Base-by-base conservation (phyloP, 768 basidiomycete species). In the Rhizopogon vinicolor region DNA sequence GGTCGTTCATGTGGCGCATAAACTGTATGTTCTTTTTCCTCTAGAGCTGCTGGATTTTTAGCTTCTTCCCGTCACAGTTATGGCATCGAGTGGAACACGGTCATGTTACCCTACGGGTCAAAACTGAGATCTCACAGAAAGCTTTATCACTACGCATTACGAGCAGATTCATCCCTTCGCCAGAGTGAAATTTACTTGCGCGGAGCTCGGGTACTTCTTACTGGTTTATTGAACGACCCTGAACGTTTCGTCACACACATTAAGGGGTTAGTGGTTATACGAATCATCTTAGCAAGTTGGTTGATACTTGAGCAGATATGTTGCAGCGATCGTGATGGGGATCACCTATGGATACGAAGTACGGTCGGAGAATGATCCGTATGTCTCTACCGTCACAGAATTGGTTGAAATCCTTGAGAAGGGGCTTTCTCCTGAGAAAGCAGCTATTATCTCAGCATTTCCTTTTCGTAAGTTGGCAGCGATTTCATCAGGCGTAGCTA, bases 41-140 rank as follows among this genome's bases (percentile, higher is more conserved):
- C 31, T 7, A 0, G 10, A 46, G 29, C 28, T 52, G 22, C n/a
- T 46, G 12, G 7, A 46, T 31, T 16, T 44, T 18, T 33, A 33
- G 12, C 45, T 48, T 12, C 13, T 48, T 12, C 14, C 41, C 54
- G 22, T 33, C 42, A 9, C 39, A 68, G 67, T 7, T 63, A 66
- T 44, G 61, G 65, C 19, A 19, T 65, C 48, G 60, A 64, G 22
- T 66, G 60, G 19, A 66, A 57, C 53, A 64, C 62, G 16, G 61
- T 53, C 0, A 58, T 65, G 45, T 33, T 62, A n/a, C 52, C 59
- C 12, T 66, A 61, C 19, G 62, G 58, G n/a, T 58, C 60, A 7
- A 40, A 45, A 22, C 63, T 56, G 57, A 60, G 54, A 19, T 19
- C 35, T 40, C 65, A 67, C n/a, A 46, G 55, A 19, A 62, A 53